Evolutionary conservation across 768 basidiomycete genomes (phyloP).

Genomic region (Amanita thiersii): DNA sequence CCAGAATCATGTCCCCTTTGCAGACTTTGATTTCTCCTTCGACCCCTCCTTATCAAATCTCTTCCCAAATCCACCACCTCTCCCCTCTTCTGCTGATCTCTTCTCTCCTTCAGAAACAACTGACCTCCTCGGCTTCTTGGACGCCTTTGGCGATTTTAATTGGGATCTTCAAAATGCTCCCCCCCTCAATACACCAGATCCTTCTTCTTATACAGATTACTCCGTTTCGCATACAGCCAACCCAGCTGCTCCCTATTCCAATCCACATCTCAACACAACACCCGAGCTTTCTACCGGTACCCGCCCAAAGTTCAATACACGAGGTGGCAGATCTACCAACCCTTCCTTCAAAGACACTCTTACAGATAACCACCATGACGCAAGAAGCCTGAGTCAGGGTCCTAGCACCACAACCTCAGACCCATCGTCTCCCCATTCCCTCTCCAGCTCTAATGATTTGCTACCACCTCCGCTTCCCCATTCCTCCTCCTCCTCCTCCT

Average conservation of each 20-base stretch:
- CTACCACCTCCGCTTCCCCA: slow-evolving; percentile 2
- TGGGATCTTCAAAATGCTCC: slow-evolving; percentile 43
- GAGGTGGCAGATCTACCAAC: slow-evolving; percentile 17
- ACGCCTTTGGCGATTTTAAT: slow-evolving; percentile 56
- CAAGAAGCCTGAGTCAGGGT: slow-evolving; percentile 15
- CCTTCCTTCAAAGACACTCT: slow-evolving; percentile 14
- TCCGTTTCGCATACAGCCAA: slow-evolving; percentile 17
- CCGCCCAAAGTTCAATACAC: slow-evolving; percentile 21
- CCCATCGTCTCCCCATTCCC: slow-evolving; percentile 9
- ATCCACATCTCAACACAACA: slow-evolving; percentile 36
- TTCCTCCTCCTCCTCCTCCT: slow-evolving; percentile 14
- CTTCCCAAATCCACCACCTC: slow-evolving; percentile 55
- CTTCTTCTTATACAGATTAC: slow-evolving; percentile 17
- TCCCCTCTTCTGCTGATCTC: slow-evolving; percentile 69
- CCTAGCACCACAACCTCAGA: slow-evolving; percentile 21
- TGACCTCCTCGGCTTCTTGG: slow-evolving; percentile 74
- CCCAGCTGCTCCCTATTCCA: slow-evolving; percentile 32
- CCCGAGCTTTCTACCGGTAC: slow-evolving; percentile 34
- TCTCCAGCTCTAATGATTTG: slow-evolving; percentile 4
- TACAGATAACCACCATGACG: slow-evolving; percentile 16
- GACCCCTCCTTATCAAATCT: slow-evolving; percentile 49
- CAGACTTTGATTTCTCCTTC: slow-evolving; percentile 69
- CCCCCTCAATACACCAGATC: slow-evolving; percentile 16
- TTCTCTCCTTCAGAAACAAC: slow-evolving; percentile 74
- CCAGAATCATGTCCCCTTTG: slow-evolving; percentile 50